Conservation (phyloP, 257 asterid genomes). For the Solanum piurae region DNA sequence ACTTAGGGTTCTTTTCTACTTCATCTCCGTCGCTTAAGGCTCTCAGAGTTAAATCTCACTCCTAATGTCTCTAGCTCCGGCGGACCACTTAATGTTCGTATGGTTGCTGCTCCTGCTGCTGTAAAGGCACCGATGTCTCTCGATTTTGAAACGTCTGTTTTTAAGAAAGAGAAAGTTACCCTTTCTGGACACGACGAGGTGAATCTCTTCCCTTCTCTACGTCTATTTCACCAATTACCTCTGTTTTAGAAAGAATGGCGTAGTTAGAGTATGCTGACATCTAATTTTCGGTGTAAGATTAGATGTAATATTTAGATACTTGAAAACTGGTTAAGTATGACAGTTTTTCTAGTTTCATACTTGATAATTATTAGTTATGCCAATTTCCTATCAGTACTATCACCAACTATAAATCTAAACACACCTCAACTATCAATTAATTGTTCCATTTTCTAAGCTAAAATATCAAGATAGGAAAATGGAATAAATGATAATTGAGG, state of each 20-base stretch:
- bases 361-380: background rate
- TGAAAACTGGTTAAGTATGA: background rate
- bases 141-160: conserved; percentile 73
- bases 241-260: background rate
- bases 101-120: conserved; percentile 48
- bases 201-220: background rate
- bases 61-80: conserved; percentile 16
- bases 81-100: conserved; percentile 41
- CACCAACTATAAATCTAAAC: no score
- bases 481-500: background rate
- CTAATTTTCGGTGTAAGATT: background rate
- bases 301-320: background rate
- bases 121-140: conserved; percentile 33
- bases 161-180: conserved; percentile 67
- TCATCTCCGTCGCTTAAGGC: conserved; percentile 38
- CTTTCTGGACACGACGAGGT: conserved; percentile 93
- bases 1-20: conserved; percentile 45
- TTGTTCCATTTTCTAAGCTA: background rate
- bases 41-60: conserved; percentile 25
- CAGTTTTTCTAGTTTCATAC: background rate
- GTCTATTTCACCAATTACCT: background rate
- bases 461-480: background rate
- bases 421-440: background rate
- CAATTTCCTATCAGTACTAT: background rate
- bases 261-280: background rate